Evolutionary conservation across 306 rosid genomes (phyloP), one percentile per base, ranked within the genome.

Genomic region (Quercus parvula): DNA sequence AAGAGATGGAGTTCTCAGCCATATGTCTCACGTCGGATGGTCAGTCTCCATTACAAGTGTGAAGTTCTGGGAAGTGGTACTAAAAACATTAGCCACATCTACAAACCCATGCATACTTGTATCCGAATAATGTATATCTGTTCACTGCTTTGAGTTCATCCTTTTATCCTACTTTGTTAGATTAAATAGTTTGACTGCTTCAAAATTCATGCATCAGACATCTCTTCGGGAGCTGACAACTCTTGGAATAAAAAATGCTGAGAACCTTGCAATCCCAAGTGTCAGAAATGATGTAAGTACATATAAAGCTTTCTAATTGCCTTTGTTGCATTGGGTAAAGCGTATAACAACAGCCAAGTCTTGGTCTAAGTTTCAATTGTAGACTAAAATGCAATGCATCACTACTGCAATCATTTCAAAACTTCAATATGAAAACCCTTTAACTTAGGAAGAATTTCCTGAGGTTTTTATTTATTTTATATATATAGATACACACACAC

Each of bases 1-100:
- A 92, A 89, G 90, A 92, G 90, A 86, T 94, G 99, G 99, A 87
- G 94, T 85, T 94, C 97, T 80, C 99, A 94, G 84, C 99, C 99
- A 56, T 87, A 91, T 79, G 91, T 91, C 72, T 94, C 99, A 5
- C 90, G 97, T 64, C 97, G 99, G 31, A 92, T 91, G 97, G 99
- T 92, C 90, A 94, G 95, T 94, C 83, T 89, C 85, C 83, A 71
- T 87, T 81, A 78, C 79, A 85, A 86, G 81, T 88, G 67, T 84
- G 76, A 75, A 84, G 82, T 79, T 89, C 77, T 82, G 75, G 80
- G 79, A 78, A 78, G 57, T 89, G 84, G 83, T 79, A 75, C 66
- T 68, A 84, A 84, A 67, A 79, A 73, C 73, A 73, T 81, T 89
- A 82, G 77, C 85, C 78, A 76, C 81, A 70, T 77, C 87, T 82